Evolutionary conservation across 192 early-diverging fungal genomes (phyloP).

Genomic region (Lobulomyces angularis): DNA sequence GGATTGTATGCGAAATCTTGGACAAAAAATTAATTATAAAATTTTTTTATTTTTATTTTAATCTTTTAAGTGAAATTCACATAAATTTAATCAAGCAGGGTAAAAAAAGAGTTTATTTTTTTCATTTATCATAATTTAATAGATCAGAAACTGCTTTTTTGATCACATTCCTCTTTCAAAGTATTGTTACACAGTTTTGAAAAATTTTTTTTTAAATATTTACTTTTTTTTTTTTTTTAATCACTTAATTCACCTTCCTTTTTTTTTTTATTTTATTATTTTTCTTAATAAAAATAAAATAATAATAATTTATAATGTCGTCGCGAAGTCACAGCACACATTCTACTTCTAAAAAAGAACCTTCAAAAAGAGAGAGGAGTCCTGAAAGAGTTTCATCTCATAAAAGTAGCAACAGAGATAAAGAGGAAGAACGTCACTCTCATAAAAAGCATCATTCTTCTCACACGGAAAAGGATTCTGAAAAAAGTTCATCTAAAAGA

Average conservation of each 20-base stretch:
- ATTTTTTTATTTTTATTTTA: neutral
- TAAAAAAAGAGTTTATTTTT: slow-evolving; percentile 16
- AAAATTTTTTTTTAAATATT: slow-evolving; percentile 1
- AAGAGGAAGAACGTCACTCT: no score
- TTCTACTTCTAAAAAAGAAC: no score
- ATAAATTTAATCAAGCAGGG: neutral
- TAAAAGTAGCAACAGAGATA: no score
- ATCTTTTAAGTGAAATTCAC: neutral
- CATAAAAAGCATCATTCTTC: no score
- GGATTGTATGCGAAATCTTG: no score
- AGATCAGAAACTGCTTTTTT: slow-evolving; percentile 63
- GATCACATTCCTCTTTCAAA: slow-evolving; percentile 76
- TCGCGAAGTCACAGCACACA: no score
- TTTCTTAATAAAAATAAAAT: slow-evolving; percentile 18
- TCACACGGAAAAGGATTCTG: no score
- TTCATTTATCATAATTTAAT: slow-evolving; percentile 54
- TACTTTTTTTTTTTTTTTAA: slow-evolving; percentile 10
- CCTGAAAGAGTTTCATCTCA: no score
- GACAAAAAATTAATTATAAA: no score
- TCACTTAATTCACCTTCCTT: slow-evolving; percentile 8
- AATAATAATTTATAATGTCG: no score
- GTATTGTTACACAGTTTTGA: slow-evolving; percentile 7
- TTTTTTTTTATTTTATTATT: slow-evolving; percentile 17
- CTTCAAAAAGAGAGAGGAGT: no score
- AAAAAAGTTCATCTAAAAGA: no score